A percentile compares a stretch with the other conserved stretches of the same genome.
Evolutionary conservation across 495 filamentous ascomycete genomes (phyloP).

Genomic region (Aspergillus indologenus): DNA sequence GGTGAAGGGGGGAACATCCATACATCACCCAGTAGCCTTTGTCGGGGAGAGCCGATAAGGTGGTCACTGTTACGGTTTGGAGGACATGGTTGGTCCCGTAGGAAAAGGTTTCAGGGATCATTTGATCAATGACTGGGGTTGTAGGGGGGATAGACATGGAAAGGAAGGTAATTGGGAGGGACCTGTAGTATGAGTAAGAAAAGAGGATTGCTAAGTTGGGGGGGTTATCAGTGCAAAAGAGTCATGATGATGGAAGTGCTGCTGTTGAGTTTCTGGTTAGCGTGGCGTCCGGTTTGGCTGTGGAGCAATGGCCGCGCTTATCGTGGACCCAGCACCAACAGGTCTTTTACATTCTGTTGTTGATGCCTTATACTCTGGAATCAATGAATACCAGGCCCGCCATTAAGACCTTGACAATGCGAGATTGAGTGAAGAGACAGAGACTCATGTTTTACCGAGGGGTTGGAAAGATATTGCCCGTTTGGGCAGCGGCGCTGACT

Average conservation of each 20-base stretch:
- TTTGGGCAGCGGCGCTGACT: not conserved
- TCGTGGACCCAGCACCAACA: not conserved
- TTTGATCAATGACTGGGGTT: conserved; percentile 15
- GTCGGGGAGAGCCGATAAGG: conserved; percentile 16
- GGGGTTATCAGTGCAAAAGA: not conserved
- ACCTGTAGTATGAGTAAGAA: not conserved
- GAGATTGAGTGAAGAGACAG: no score
- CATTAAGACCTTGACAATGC: no score
- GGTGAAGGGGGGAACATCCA: conserved; percentile 23
- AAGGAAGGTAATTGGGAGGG: not conserved
- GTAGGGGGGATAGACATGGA: not conserved
- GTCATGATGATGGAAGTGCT: not conserved
- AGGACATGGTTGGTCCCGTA: conserved; percentile 32
- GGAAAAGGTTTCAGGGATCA: conserved; percentile 25
- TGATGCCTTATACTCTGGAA: no score
- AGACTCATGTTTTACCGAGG: no score
- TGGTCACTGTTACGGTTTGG: conserved; percentile 32
- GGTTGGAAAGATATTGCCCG: no score
- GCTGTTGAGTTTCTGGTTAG: not conserved
- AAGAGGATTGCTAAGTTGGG: not conserved
- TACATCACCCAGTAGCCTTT: conserved; percentile 50
- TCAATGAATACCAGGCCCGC: no score
- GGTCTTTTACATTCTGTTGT: no score
- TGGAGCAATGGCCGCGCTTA: not conserved
- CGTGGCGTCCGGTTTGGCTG: not conserved